Evolutionary conservation across 805 yeast species (phyloP), one percentile per base, ranked within the genome.

Genomic region (Peterozyma toletana): DNA sequence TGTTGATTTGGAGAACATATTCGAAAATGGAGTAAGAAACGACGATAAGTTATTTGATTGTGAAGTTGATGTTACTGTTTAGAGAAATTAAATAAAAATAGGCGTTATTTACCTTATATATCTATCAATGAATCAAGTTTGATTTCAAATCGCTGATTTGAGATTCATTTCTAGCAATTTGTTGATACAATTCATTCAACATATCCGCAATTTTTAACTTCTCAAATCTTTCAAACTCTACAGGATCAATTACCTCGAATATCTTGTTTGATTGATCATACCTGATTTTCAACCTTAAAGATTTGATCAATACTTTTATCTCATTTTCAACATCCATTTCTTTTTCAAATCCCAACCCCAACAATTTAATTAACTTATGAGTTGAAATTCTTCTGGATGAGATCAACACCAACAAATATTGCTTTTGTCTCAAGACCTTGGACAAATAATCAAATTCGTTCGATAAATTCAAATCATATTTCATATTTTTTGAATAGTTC

Each of bases 1-100:
- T 31, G 75, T 56, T 1, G 98, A 91, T 53, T 78, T 91, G 38
- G 96, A 90, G 59, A 63, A 68, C 33, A 69, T 84, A 42, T 83
- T 87, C 36, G 60, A 66, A 33, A 62, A 67, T 55, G 91, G 90
- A 1, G 75, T 74, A 5, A 71, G 29, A 18, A 17, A 15, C 11
- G 30, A 44, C 29, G 41, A 37, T 10, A 41, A 44, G 30, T 21
- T 21, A 21, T 21, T 21, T 21, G 47, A 44, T 27, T 39, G 33
- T 5, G 47, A 37, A 18, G 33, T 31, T 13, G 34, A 31, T 31
- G 34, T 31, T 31, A 13, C 15, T 3, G 34, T 31, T 11, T 31
- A 31, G 15, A 31, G 15, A 31, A 31, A 31, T 5, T 13, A 31
- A 31, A 31, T 5, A 31, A 30, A 30, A 31, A 31, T 14, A 5